Evolutionary conservation across 2,329 filamentous ascomycete species (phyloP).

Genomic region (Beauveria scarabaeidicola): DNA sequence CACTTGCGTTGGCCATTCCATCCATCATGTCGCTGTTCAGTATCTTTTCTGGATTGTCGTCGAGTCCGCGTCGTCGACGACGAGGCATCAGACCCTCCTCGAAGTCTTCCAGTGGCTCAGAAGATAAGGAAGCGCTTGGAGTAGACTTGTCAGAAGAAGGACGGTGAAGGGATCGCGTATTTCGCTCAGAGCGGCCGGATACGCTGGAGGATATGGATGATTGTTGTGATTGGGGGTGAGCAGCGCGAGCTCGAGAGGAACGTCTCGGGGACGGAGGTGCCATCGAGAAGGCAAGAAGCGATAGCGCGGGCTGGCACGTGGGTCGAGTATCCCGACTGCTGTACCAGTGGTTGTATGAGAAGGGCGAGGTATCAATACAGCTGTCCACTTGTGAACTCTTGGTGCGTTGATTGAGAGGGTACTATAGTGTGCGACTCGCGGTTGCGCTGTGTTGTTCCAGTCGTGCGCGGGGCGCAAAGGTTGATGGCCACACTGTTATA

Average conservation of each 20-base stretch:
- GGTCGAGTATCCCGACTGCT: constrained; percentile 20
- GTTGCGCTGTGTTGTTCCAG: background rate
- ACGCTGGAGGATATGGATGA: constrained; percentile 74
- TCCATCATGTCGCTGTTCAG: constrained; percentile 35
- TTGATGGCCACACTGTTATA: background rate
- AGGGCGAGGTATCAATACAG: background rate
- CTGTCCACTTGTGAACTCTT: background rate
- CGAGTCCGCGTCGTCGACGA: constrained; percentile 67
- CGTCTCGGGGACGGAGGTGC: constrained; percentile 66
- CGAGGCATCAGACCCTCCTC: constrained; percentile 67
- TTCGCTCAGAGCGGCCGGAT: constrained; percentile 67
- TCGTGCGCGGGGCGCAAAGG: background rate
- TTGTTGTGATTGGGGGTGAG: constrained; percentile 66
- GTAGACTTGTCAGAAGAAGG: constrained; percentile 68
- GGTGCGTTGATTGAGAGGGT: constrained; percentile 10
- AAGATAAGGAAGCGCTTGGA: constrained; percentile 64
- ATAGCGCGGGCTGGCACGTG: constrained; percentile 8
- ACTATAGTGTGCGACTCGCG: background rate
- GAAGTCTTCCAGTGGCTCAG: constrained; percentile 57
- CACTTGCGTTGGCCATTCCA: constrained; percentile 51
- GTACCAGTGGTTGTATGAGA: background rate
- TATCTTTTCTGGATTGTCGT: constrained; percentile 47
- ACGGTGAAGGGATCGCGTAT: constrained; percentile 63
- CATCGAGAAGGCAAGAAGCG: constrained; percentile 33
- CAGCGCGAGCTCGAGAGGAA: constrained; percentile 81